phyloP scores from a whole-genome alignment of 2,329 filamentous ascomycete genomes.

The Alternaria brassicae region DNA sequence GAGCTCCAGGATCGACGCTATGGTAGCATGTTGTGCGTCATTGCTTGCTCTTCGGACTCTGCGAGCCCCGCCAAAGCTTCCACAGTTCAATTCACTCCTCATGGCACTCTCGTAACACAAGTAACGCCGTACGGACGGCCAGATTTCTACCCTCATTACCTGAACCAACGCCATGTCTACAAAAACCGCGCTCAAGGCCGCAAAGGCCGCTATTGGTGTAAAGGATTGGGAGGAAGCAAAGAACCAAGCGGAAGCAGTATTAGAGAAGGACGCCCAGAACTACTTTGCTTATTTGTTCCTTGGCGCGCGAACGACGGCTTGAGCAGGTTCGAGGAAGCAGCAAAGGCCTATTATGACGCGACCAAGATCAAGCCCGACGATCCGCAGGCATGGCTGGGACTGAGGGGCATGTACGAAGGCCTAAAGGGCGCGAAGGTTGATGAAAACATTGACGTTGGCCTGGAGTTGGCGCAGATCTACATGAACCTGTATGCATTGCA shows the following conservation, averaged over 20 bases:
- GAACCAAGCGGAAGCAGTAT: slow-evolving; percentile 70
- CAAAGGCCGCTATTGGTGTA: slow-evolving; percentile 77
- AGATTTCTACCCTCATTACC: neutral
- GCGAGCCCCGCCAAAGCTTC: slow-evolving; percentile 19
- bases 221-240: slow-evolving; percentile 81
- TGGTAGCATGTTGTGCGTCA: slow-evolving; percentile 36
- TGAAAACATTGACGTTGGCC: slow-evolving; percentile 75
- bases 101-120: slow-evolving; percentile 35
- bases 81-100: slow-evolving; percentile 6
- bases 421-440: slow-evolving; percentile 72
- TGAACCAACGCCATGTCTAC: slow-evolving; percentile 37
- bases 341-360: slow-evolving; percentile 76
- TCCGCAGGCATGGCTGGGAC: slow-evolving; percentile 87
- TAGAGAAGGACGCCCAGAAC: slow-evolving; percentile 76
- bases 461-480: slow-evolving; percentile 78
- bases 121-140: slow-evolving; percentile 20
- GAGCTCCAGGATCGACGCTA: slow-evolving; percentile 29
- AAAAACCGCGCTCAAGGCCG: slow-evolving; percentile 81
- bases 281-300: slow-evolving; percentile 91
- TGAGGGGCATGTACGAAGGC: slow-evolving; percentile 84
- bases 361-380: slow-evolving; percentile 75
- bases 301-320: slow-evolving; percentile 85
- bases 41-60: slow-evolving; percentile 24
- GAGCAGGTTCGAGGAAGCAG: slow-evolving; percentile 73
- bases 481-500: slow-evolving; percentile 50